Evolutionary conservation across 257 asterid genomes (phyloP), one percentile per base, ranked within the genome.

Genomic region (Primulina huaijiensis): DNA sequence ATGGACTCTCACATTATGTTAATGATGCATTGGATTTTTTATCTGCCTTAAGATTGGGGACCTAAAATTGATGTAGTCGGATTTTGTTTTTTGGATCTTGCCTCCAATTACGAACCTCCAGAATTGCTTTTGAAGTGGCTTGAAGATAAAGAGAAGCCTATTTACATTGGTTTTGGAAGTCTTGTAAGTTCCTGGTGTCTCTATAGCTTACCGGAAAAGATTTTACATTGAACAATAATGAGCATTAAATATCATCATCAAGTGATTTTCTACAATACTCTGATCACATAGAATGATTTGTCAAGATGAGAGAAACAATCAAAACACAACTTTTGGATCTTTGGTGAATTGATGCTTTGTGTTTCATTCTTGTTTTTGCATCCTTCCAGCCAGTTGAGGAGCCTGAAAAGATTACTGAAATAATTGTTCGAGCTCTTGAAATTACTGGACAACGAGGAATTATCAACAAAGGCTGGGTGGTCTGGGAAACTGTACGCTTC

Each of bases 401-500:
- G 74, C 98, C 98, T 46, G 87, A 77, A 78, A 89, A 86, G 83
- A 89, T 92, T 96, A 92, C 98, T 3, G 64, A 79, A 77, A 82
- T 78, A 78, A 89, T 92, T 62, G 90, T 89, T 75, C 78, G 67
- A 81, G 98, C 98, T 73, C 88, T 92, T 64, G 94, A 84, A 73
- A 81, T 66, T 60, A 92, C 96, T 12, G 87, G 85, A 75, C 95
- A 87, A 70, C 92, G 98, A 69, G 98, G 98, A 72, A 89, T 92
- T 83, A 89, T 92, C 52, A 89, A 92, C 69, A 89, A 85, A 85
- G 98, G 98, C 83, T 92, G 98, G 98, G 96, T 61, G 96, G 96
- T 77, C 86, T 92, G 72, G 98, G 98, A 74, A 72, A 74, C 72
- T 60, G 98, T 92, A 85, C 29, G 86, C 70, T 35, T 74, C 75